phyloP scores from a whole-genome alignment of 441 rosid species.

The Eruca vesicaria region DNA sequence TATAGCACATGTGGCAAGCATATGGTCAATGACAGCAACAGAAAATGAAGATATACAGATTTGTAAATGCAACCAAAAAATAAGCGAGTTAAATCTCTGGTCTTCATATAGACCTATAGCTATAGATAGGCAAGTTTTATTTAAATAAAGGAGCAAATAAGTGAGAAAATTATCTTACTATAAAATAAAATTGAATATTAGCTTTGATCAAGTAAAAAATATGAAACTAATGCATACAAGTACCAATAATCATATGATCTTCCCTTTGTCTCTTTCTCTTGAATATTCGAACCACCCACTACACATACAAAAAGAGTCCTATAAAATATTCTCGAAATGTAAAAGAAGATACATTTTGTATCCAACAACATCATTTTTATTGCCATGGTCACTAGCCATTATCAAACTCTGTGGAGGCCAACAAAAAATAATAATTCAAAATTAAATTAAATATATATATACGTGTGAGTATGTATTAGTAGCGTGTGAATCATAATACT shows the following conservation, averaged over 20 bases:
- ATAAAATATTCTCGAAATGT: neutral
- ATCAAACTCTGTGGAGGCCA: neutral
- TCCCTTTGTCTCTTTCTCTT: constrained; percentile 13
- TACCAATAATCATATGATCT: constrained; percentile 24
- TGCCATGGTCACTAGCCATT: neutral
- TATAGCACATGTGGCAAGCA: neutral
- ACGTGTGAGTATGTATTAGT: neutral
- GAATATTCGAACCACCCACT: constrained; percentile 18
- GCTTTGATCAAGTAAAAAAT: neutral
- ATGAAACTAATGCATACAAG: neutral
- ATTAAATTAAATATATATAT: neutral
- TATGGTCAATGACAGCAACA: constrained; percentile 30
- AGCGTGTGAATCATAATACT: neutral
- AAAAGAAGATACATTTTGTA: neutral
- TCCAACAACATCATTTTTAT: neutral
- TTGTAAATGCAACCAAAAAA: neutral
- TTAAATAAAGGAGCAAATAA: neutral
- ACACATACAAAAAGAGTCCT: neutral
- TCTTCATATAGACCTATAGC: neutral
- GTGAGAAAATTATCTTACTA: neutral
- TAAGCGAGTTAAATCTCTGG: neutral
- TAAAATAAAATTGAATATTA: too few relatives aligned
- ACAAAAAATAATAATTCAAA: too few relatives aligned
- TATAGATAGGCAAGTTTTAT: neutral
- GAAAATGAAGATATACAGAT: neutral